These are phyloP conservation scores for Termitomyces sp. DNA, from an alignment of 768 basidiomycete genomes.

Conservation along the genomic window DNA sequence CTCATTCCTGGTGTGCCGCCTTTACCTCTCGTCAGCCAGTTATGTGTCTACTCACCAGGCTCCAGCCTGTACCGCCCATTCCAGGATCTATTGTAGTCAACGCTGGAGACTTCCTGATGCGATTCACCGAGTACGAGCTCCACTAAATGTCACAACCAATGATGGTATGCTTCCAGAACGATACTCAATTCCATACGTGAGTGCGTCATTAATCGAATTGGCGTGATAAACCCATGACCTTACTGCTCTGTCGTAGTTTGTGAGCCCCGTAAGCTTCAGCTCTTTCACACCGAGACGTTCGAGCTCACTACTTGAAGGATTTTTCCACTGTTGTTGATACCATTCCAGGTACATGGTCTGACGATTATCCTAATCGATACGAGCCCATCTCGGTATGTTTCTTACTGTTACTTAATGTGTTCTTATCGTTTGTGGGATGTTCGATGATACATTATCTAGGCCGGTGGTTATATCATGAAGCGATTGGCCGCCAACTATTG, in stretches of 20 bases:
- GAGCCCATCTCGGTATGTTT: constrained; percentile 35
- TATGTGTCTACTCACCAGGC: not conserved
- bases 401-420: not conserved
- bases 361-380: constrained; percentile 43
- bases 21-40: not conserved
- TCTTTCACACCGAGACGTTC: not conserved
- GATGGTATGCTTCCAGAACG: constrained; percentile 41
- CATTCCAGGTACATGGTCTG: constrained; percentile 47
- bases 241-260: constrained; percentile 20
- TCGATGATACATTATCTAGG: constrained; percentile 13
- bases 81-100: constrained; percentile 46
- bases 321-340: constrained; percentile 39
- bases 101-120: constrained; percentile 45
- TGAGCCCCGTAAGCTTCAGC: constrained; percentile 23
- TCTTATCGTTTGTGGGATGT: not conserved
- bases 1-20: constrained; percentile 28
- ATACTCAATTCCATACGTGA: constrained; percentile 60
- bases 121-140: constrained; percentile 50
- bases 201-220: constrained; percentile 12
- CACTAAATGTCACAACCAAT: constrained; percentile 16
- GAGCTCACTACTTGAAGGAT: constrained; percentile 27
- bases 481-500: constrained; percentile 33
- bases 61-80: constrained; percentile 36
- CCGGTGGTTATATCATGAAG: constrained; percentile 32
- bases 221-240: not conserved